phyloP scores from a whole-genome alignment of 2,329 filamentous ascomycete genomes.

The Neurospora crassa region DNA sequence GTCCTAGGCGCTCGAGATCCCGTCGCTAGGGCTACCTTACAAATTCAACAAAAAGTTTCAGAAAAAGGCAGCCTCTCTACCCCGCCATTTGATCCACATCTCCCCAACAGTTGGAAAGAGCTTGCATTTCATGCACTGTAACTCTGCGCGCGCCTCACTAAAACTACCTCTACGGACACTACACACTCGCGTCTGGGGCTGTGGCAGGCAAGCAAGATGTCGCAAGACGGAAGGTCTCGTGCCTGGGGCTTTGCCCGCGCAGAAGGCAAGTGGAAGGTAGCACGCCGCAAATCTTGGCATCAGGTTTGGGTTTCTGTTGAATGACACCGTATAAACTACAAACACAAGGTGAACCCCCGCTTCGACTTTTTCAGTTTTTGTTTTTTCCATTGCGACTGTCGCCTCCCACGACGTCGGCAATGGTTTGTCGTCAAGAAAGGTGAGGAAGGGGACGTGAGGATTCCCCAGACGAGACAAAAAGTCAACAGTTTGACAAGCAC shows the following conservation, averaged over 20 bases:
- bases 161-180: background rate
- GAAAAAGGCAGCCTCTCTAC: background rate
- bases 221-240: background rate
- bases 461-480: background rate
- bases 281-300: background rate
- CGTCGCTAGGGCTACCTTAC: background rate
- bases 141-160: background rate
- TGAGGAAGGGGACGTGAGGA: background rate
- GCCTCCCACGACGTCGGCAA: background rate
- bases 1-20: background rate
- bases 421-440: background rate
- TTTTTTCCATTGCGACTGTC: background rate
- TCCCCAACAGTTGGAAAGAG: conserved; percentile 6
- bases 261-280: background rate
- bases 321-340: background rate
- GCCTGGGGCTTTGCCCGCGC: background rate
- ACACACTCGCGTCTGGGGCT: background rate
- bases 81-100: conserved; percentile 3
- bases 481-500: background rate
- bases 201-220: background rate
- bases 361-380: background rate
- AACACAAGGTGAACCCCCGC: background rate
- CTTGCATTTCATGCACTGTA: background rate
- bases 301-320: background rate
- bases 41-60: conserved; percentile 5